These are phyloP conservation scores for Trypanosomatidae sp. DNA, from an alignment of 208 protist genomes.

Conservation along the genomic window DNA sequence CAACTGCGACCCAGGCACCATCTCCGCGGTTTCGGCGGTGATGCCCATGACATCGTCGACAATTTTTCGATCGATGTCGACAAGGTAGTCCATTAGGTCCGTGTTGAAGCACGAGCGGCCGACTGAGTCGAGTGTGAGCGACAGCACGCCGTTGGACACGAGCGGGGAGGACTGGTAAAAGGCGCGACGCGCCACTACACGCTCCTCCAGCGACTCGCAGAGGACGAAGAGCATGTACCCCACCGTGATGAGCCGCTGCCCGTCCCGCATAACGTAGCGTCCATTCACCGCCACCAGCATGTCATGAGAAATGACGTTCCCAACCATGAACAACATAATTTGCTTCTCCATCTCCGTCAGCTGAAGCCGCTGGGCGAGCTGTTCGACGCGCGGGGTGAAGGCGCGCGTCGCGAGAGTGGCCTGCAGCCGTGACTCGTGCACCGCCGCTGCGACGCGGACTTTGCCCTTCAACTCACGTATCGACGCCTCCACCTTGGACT, in stretches of 20 bases:
- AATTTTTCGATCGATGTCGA: constrained; percentile 93
- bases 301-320: constrained; percentile 89
- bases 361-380: constrained; percentile 57
- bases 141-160: constrained; percentile 70
- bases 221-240: constrained; percentile 91
- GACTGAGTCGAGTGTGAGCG: constrained; percentile 51
- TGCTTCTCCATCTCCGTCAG: constrained; percentile 91
- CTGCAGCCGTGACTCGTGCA: constrained; percentile 67
- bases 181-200: constrained; percentile 71
- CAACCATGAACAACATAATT: constrained; percentile 86
- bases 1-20: constrained; percentile 89
- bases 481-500: constrained; percentile 80
- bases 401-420: constrained; percentile 49
- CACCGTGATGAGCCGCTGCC: constrained; percentile 79
- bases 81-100: constrained; percentile 91
- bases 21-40: constrained; percentile 84
- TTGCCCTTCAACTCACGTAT: constrained; percentile 86
- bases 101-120: constrained; percentile 82
- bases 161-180: constrained; percentile 90
- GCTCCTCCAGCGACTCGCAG: constrained; percentile 84
- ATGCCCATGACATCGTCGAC: constrained; percentile 92
- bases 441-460: constrained; percentile 57
- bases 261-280: constrained; percentile 86
- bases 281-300: constrained; percentile 89
- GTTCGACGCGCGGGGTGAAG: constrained; percentile 89